Percentiles rank a stretch among this genome's conserved stretches.
These are phyloP conservation scores for Candida ipomoeae DNA, from an alignment of 805 yeast species.

Conservation along the genomic window DNA sequence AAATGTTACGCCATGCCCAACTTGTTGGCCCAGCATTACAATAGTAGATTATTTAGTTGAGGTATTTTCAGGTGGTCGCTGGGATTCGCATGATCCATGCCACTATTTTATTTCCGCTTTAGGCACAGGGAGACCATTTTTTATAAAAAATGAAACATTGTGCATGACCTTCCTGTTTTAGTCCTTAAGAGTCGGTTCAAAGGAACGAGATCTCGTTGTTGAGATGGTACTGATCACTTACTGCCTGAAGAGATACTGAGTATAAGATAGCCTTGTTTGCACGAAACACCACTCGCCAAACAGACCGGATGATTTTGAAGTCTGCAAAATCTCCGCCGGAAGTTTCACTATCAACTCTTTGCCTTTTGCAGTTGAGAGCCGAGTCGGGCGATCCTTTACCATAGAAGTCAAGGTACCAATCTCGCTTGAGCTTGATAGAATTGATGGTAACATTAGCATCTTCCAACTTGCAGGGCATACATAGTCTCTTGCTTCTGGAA, in stretches of 20 bases:
- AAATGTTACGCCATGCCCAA: slow-evolving; percentile 50
- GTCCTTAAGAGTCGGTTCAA: not conserved
- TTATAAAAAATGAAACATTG: not conserved
- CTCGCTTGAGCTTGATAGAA: slow-evolving; percentile 30
- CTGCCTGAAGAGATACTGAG: slow-evolving; percentile 29
- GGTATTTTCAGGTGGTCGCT: not conserved
- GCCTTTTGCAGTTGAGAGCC: slow-evolving; percentile 3
- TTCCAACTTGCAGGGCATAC: slow-evolving; percentile 23
- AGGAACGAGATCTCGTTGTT: slow-evolving; percentile 18
- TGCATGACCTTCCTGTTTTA: no score
- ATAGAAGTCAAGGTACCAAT: slow-evolving; percentile 33
- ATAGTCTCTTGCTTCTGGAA: slow-evolving; percentile 17
- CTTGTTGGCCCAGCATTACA: slow-evolving; percentile 36
- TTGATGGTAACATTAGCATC: slow-evolving; percentile 31
- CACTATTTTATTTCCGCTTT: no score
- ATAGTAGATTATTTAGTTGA: not conserved
- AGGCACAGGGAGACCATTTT: not conserved
- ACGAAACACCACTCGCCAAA: slow-evolving; percentile 36
- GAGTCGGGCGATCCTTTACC: slow-evolving; percentile 1
- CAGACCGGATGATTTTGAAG: slow-evolving; percentile 38
- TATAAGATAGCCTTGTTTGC: slow-evolving; percentile 24
- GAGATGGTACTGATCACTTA: slow-evolving; percentile 22
- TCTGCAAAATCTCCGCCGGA: slow-evolving; percentile 40
- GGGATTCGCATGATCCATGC: no score
- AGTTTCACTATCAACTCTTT: slow-evolving; percentile 4